A percentile compares a stretch with the other conserved stretches of the same genome.
Evolutionary conservation across 176 grass and related monocot genomes (phyloP).

Genomic region (Neostapfia colusana): DNA sequence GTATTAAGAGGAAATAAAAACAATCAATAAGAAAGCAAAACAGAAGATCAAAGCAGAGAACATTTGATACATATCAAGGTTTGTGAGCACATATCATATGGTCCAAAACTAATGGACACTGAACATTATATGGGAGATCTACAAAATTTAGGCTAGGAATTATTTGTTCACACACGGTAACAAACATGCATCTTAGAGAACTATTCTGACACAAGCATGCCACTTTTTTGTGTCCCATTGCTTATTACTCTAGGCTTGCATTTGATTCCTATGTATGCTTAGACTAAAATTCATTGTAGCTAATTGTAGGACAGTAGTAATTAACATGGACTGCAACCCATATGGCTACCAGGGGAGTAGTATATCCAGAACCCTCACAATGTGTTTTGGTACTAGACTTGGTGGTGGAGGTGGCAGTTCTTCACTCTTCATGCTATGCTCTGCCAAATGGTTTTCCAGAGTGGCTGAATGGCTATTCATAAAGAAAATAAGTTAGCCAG

Average conservation of each 20-base stretch:
- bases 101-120: not conserved
- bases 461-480: conserved; percentile 9
- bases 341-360: not conserved
- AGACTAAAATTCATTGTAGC: not conserved
- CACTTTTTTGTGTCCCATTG: not conserved
- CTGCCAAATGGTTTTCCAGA: not conserved
- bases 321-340: not conserved
- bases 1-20: conserved; percentile 13
- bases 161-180: not conserved
- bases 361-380: conserved; percentile 33
- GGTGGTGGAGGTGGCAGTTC: conserved; percentile 54
- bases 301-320: not conserved
- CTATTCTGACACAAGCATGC: not conserved
- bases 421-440: conserved; percentile 26
- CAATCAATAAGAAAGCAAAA: not conserved
- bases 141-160: not conserved
- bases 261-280: not conserved
- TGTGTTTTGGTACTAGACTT: conserved; percentile 45
- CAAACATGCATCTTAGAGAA: not conserved
- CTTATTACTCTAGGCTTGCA: not conserved
- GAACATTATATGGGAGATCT: not conserved
- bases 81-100: not conserved
- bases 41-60: not conserved
- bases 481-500: not conserved
- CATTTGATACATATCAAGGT: not conserved